These are phyloP conservation scores for Globisporangium recalcitrans DNA, from an alignment of 352 stramenopile species.

Conservation along the genomic window DNA sequence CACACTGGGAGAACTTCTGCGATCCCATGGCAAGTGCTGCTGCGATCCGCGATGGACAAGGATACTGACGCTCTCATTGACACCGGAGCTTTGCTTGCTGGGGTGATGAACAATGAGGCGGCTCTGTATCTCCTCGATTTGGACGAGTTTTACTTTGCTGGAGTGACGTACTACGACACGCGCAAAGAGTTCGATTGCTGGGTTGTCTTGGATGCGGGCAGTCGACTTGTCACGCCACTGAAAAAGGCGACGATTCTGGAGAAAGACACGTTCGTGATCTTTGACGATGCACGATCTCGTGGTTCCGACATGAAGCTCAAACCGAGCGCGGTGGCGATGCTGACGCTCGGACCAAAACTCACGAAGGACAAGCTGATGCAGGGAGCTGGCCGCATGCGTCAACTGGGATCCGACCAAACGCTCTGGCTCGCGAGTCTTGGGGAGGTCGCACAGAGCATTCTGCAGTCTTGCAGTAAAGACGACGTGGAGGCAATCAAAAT, in stretches of 20 bases:
- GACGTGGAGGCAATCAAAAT: conserved; percentile 15
- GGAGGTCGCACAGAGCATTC: conserved; percentile 60
- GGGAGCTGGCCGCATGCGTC: conserved; percentile 81
- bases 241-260: conserved; percentile 71
- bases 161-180: conserved; percentile 84
- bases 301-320: conserved; percentile 87
- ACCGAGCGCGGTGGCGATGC: conserved; percentile 53
- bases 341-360: conserved; percentile 82
- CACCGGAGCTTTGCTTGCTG: conserved; percentile 75
- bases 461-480: conserved; percentile 15
- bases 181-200: conserved; percentile 47
- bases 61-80: conserved; percentile 74
- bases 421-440: conserved; percentile 59
- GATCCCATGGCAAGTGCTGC: conserved; percentile 44
- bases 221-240: conserved; percentile 32
- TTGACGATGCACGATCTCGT: conserved; percentile 86
- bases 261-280: conserved; percentile 87
- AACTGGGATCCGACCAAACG: conserved; percentile 65
- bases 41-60: conserved; percentile 35
- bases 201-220: conserved; percentile 68
- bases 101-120: conserved; percentile 43
- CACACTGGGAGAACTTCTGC: neutral
- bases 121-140: conserved; percentile 41
- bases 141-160: conserved; percentile 26
- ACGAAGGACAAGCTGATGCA: conserved; percentile 94